Percentiles rank a stretch among this genome's conserved stretches.
phyloP scores from a whole-genome alignment of 2,329 filamentous ascomycete species.

The Geosmithia flava region DNA sequence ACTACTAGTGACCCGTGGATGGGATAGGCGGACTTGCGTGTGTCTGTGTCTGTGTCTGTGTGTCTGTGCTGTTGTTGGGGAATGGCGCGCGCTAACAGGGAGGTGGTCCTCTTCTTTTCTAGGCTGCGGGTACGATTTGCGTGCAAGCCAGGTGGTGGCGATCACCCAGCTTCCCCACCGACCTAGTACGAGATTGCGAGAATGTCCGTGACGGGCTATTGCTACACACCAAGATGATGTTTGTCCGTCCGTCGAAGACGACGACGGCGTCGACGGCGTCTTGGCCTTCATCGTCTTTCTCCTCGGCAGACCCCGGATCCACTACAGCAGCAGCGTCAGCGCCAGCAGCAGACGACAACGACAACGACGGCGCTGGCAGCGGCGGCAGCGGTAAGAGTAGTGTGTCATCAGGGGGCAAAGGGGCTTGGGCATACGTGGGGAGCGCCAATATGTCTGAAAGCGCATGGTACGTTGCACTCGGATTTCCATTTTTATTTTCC shows the following conservation, averaged over 20 bases:
- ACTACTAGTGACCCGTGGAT: background rate
- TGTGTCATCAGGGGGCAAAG: background rate
- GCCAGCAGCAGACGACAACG: too few species aligned
- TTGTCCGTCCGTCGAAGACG: constrained; percentile 29
- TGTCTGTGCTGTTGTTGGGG: constrained; percentile 15
- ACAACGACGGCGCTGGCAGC: constrained; percentile 1
- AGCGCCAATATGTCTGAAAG: constrained; percentile 89
- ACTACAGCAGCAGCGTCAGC: too few species aligned
- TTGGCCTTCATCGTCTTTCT: background rate
- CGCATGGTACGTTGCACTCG: constrained; percentile 58
- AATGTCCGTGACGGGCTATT: constrained; percentile 61
- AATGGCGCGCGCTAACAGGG: too few species aligned
- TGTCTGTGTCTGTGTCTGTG: too few species aligned
- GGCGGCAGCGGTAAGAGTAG: background rate
- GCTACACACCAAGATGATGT: constrained; percentile 75
- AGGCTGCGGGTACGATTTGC: constrained; percentile 74
- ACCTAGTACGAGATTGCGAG: constrained; percentile 62
- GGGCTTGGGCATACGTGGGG: constrained; percentile 73
- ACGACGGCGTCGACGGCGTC: too few species aligned
- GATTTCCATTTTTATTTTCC: constrained; percentile 2
- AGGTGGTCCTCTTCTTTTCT: background rate
- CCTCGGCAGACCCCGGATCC: constrained; percentile 1
- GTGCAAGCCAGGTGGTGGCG: constrained; percentile 64
- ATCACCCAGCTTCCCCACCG: constrained; percentile 53
- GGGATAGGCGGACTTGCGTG: background rate